A percentile compares a stretch with the other conserved stretches of the same genome.
These are phyloP conservation scores for Coemansia sp. DNA, from an alignment of 192 early-diverging fungal genomes.

Conservation along the genomic window DNA sequence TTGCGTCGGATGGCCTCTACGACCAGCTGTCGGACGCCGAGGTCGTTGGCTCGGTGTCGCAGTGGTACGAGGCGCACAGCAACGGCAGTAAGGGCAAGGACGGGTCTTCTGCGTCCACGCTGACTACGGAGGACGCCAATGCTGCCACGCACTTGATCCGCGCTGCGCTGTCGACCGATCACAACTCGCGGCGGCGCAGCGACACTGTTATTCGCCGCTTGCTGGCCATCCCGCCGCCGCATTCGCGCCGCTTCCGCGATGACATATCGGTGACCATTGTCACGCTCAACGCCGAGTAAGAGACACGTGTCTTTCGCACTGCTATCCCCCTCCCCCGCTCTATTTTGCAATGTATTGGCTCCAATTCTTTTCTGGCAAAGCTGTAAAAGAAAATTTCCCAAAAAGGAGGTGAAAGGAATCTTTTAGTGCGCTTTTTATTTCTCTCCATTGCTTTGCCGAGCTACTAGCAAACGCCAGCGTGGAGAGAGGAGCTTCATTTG, in stretches of 20 bases:
- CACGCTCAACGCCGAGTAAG: slow-evolving; percentile 31
- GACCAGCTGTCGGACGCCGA: slow-evolving; percentile 74
- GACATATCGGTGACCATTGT: slow-evolving; percentile 82
- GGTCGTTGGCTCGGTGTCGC: slow-evolving; percentile 42
- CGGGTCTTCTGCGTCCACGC: background rate
- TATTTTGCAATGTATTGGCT: background rate
- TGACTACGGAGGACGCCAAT: slow-evolving; percentile 56
- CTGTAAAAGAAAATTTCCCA: background rate
- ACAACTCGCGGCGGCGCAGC: slow-evolving; percentile 58
- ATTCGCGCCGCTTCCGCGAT: slow-evolving; percentile 71
- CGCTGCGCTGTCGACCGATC: slow-evolving; percentile 56
- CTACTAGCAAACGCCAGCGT: too few species aligned
- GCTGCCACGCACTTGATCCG: slow-evolving; percentile 74
- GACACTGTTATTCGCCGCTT: slow-evolving; percentile 63
- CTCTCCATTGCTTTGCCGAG: too few species aligned
- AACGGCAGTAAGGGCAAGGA: background rate
- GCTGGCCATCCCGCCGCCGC: slow-evolving; percentile 67
- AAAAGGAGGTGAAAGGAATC: background rate
- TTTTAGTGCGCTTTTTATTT: too few species aligned
- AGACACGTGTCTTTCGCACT: background rate
- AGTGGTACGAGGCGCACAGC: slow-evolving; percentile 50
- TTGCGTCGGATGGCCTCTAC: slow-evolving; percentile 86
- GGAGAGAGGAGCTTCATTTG: too few species aligned
- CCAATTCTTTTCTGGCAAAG: too few species aligned
- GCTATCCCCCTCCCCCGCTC: background rate